Percentiles rank a stretch among this genome's conserved stretches.
phyloP scores from a whole-genome alignment of 2,329 filamentous ascomycete genomes.

The Sclerotiophoma versabilis region DNA sequence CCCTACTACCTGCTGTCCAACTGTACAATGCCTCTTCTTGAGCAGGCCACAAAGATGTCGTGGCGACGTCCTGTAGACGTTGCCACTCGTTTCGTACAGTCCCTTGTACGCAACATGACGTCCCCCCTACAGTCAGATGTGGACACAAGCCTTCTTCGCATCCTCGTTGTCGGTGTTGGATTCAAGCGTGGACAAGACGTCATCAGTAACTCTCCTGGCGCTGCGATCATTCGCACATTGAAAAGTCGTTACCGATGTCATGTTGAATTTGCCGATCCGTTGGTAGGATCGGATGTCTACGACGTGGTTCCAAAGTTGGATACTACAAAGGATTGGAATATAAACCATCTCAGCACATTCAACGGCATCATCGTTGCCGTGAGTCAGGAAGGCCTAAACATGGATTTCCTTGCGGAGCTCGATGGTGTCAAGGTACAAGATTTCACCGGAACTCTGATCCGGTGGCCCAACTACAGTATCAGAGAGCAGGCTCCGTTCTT shows the following conservation, averaged over 20 bases:
- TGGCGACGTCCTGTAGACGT: background rate
- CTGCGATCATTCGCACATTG: background rate
- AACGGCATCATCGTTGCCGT: background rate
- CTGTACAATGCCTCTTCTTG: background rate
- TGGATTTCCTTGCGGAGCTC: background rate
- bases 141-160: no score
- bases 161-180: background rate
- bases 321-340: background rate
- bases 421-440: background rate
- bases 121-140: background rate
- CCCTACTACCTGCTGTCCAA: conserved; percentile 22
- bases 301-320: background rate
- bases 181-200: background rate
- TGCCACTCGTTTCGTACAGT: background rate
- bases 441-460: background rate
- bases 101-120: background rate
- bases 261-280: background rate
- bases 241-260: background rate
- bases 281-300: background rate
- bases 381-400: background rate
- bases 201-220: background rate
- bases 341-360: background rate
- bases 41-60: background rate
- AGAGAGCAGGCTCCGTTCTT: no score
- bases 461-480: no score